These are phyloP conservation scores for Umbelopsis isabellina DNA, from an alignment of 192 early-diverging fungal genomes.

Conservation along the genomic window DNA sequence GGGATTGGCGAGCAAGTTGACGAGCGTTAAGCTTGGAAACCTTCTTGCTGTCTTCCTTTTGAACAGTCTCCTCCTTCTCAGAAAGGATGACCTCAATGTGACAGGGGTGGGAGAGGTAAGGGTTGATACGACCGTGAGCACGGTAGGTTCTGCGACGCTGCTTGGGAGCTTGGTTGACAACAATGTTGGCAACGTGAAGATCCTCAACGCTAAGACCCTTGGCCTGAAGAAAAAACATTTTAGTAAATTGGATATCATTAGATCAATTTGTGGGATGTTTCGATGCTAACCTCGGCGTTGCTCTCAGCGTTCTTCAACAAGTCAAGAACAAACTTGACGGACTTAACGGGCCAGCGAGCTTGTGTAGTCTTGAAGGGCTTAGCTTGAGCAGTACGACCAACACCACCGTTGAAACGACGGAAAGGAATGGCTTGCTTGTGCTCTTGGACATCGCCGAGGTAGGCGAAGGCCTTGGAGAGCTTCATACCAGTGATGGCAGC, in stretches of 20 bases:
- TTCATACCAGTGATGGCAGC: conserved; percentile 91
- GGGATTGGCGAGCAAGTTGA: conserved; percentile 56
- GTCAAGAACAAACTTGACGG: conserved; percentile 88
- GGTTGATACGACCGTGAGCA: conserved; percentile 96
- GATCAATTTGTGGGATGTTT: neutral
- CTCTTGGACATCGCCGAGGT: conserved; percentile 93
- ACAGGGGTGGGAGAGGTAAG: conserved; percentile 94
- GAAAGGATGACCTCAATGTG: conserved; percentile 95
- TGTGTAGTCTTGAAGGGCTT: conserved; percentile 89
- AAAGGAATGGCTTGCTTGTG: conserved; percentile 98
- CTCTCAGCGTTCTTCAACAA: conserved; percentile 97
- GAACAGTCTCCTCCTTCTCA: conserved; percentile 86
- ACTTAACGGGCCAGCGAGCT: conserved; percentile 98
- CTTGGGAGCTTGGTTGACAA: conserved; percentile 98
- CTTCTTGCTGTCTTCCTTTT: conserved; percentile 68
- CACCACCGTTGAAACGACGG: conserved; percentile 95
- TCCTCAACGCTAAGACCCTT: conserved; percentile 92
- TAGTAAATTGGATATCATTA: neutral
- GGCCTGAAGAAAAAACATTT: conserved; percentile 46
- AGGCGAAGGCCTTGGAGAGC: conserved; percentile 88
- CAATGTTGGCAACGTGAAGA: conserved; percentile 90
- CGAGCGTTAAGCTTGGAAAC: conserved; percentile 56
- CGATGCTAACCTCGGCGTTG: conserved; percentile 84
- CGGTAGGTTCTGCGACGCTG: conserved; percentile 97
- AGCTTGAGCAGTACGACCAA: conserved; percentile 96